A percentile compares a stretch with the other conserved stretches of the same genome.
Evolutionary conservation across 371 early-diverging fungal genomes (phyloP).

Genomic region (Mucor racemosus): DNA sequence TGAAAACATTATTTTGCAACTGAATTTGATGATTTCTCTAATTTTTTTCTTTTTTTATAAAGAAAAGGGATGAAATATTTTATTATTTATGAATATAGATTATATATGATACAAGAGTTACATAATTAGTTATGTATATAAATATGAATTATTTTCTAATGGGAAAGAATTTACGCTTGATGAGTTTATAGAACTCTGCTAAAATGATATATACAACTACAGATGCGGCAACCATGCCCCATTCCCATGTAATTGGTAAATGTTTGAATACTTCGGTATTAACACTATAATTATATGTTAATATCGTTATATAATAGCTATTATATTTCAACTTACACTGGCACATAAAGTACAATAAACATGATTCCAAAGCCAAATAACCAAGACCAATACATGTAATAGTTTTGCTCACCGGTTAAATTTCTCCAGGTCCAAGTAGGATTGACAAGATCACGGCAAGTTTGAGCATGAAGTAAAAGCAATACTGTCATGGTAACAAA

Average conservation of each 20-base stretch:
- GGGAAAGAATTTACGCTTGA: slow-evolving; percentile 33
- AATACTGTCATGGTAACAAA: slow-evolving; percentile 70
- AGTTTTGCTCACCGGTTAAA: slow-evolving; percentile 58
- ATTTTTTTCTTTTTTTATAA: neutral
- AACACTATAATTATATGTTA: slow-evolving; percentile 40
- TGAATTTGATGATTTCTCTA: neutral
- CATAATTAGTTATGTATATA: neutral
- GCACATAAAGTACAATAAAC: slow-evolving; percentile 72
- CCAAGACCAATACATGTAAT: slow-evolving; percentile 57
- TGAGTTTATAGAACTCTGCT: slow-evolving; percentile 60
- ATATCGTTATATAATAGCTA: too few relatives aligned
- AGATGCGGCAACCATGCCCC: slow-evolving; percentile 71
- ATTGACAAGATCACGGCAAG: slow-evolving; percentile 68
- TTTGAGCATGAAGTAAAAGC: slow-evolving; percentile 73
- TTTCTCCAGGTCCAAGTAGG: slow-evolving; percentile 58
- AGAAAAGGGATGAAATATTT: neutral
- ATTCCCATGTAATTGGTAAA: slow-evolving; percentile 70
- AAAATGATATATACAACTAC: slow-evolving; percentile 61
- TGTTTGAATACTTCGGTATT: slow-evolving; percentile 75
- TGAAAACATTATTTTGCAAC: too few relatives aligned
- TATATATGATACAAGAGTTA: neutral
- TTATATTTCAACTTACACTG: slow-evolving; percentile 40
- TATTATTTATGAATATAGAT: neutral
- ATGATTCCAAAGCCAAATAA: slow-evolving; percentile 58
- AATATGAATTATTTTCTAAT: neutral